These are phyloP conservation scores for Trichoderma arundinaceum DNA, from an alignment of 2,329 filamentous ascomycete genomes.

Conservation along the genomic window DNA sequence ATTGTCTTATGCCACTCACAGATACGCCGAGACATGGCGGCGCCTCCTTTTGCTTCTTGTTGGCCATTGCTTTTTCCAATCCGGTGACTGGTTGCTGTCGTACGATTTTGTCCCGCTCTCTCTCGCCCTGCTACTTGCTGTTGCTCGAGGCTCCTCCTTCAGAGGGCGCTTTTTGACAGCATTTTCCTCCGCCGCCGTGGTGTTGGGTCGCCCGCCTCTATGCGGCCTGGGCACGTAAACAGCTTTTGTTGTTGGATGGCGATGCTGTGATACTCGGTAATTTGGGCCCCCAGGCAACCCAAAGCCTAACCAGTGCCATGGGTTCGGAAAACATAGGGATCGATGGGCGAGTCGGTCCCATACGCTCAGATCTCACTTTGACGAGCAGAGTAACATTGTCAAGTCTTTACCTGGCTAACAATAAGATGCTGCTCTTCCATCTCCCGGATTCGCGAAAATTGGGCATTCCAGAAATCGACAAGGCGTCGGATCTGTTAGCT, in stretches of 20 bases:
- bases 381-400: too few species aligned
- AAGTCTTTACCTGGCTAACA: not conserved
- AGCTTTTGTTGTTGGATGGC: not conserved
- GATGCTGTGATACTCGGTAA: slow-evolving; percentile 5
- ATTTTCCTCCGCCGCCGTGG: slow-evolving; percentile 8
- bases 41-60: slow-evolving; percentile 7
- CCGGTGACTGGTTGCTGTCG: not conserved
- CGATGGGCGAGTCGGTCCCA: not conserved
- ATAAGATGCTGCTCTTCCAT: not conserved
- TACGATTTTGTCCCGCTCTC: not conserved
- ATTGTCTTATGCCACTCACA: slow-evolving; percentile 24
- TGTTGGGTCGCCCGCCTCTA: not conserved
- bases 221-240: not conserved
- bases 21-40: slow-evolving; percentile 35
- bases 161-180: slow-evolving; percentile 15
- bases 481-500: not conserved
- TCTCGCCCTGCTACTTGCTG: not conserved
- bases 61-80: not conserved
- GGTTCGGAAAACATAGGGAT: not conserved
- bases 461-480: slow-evolving; percentile 10
- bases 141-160: not conserved
- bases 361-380: not conserved
- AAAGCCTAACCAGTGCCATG: slow-evolving; percentile 10
- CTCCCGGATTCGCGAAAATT: not conserved
- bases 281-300: not conserved